Conservation (phyloP, 169 alveolate species). For the Eimeria tenella region DNA sequence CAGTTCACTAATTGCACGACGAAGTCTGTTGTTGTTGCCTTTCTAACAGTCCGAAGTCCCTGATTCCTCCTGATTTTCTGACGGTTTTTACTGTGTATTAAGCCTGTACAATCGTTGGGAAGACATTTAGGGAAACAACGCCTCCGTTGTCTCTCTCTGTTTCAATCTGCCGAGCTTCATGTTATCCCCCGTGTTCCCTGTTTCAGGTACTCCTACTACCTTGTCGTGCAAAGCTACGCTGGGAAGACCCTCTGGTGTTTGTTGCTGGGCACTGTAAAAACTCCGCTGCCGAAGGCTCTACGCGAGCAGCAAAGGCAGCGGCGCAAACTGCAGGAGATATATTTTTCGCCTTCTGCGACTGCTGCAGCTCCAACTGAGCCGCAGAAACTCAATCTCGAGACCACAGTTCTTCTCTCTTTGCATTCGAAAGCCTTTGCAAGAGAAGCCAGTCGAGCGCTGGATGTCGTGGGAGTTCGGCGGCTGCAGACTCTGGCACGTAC, state of each 20-base stretch:
- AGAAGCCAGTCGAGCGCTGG: slow-evolving; percentile 21
- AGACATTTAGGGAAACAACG: too few species aligned
- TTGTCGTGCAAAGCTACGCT: neutral
- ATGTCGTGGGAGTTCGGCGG: neutral
- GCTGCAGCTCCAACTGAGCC: slow-evolving; percentile 3
- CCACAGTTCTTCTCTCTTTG: neutral
- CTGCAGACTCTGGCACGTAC: slow-evolving; percentile 34
- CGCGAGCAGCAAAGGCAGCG: slow-evolving; percentile 15
- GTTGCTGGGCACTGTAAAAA: neutral
- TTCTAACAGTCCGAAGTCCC: too few species aligned
- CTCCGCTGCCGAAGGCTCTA: slow-evolving; percentile 30
- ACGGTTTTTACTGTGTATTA: too few species aligned
- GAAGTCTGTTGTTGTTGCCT: too few species aligned
- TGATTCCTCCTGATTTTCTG: too few species aligned
- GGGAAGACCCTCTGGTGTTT: neutral
- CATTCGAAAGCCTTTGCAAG: neutral
- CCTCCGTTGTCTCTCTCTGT: too few species aligned
- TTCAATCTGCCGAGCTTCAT: too few species aligned
- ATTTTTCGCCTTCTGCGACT: neutral
- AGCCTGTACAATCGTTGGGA: too few species aligned
- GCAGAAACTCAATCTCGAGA: neutral
- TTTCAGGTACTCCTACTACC: neutral
- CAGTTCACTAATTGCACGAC: too few species aligned
- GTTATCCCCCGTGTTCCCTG: too few species aligned
- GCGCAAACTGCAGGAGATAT: neutral